These are phyloP conservation scores for Cutaneotrichosporon spelunceum DNA, from an alignment of 1,284 basidiomycete species.

Conservation along the genomic window DNA sequence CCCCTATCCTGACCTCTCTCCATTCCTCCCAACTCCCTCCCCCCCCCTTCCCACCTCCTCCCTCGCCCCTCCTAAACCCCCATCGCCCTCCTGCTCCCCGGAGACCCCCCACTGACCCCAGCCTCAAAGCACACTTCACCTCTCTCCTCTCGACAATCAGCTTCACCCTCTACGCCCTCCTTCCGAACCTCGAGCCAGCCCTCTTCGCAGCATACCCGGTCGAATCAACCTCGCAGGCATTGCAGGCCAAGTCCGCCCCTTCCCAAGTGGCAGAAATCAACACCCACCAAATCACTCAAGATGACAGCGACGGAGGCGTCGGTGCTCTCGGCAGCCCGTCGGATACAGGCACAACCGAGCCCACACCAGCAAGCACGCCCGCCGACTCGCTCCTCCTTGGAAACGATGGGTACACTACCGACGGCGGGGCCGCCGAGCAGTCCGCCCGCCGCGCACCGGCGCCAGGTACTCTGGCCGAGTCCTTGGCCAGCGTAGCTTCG, in stretches of 20 bases:
- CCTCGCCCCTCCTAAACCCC: too few relatives aligned
- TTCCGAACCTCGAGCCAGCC: slow-evolving; percentile 47
- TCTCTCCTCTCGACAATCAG: slow-evolving; percentile 47
- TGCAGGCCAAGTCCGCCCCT: slow-evolving; percentile 24
- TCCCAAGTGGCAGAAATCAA: neutral
- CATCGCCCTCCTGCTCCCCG: too few relatives aligned
- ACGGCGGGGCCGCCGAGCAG: neutral
- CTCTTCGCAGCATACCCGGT: slow-evolving; percentile 43
- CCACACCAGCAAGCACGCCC: slow-evolving; percentile 22
- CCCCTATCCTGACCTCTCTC: too few relatives aligned
- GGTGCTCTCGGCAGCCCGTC: slow-evolving; percentile 10
- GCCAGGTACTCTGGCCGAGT: slow-evolving; percentile 15
- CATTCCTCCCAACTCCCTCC: too few relatives aligned
- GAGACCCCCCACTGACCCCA: slow-evolving; percentile 17
- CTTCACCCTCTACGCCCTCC: slow-evolving; percentile 50
- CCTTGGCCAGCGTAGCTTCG: slow-evolving; percentile 12
- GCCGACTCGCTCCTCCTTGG: slow-evolving; percentile 31
- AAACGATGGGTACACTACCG: slow-evolving; percentile 7
- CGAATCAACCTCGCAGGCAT: slow-evolving; percentile 40
- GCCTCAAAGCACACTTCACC: slow-evolving; percentile 49
- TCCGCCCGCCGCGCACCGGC: slow-evolving; percentile 1
- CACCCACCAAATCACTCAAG: slow-evolving; percentile 1
- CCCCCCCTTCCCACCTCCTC: too few relatives aligned
- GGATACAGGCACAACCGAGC: slow-evolving; percentile 21
- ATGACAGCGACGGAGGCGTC: slow-evolving; percentile 7